Conservation (phyloP, 495 filamentous ascomycete species). For the Friedmanniomyces simplex region DNA sequence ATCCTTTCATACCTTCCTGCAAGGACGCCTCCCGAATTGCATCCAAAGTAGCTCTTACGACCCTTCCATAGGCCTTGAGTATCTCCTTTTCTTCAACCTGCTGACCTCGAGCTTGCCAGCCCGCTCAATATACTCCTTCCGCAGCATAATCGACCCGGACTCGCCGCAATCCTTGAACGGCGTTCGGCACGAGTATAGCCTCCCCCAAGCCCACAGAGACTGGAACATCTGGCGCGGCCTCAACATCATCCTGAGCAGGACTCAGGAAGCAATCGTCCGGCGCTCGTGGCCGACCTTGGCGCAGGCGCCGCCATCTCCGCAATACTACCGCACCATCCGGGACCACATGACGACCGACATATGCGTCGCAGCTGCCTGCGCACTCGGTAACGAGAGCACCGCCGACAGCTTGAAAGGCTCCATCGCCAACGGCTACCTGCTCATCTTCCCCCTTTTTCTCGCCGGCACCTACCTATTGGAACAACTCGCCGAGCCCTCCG, state of each 20-base stretch:
- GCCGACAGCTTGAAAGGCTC: neutral
- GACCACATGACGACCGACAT: conserved; percentile 8
- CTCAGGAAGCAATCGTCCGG: conserved; percentile 10
- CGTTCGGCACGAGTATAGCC: conserved; percentile 1
- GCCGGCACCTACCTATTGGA: conserved; percentile 13
- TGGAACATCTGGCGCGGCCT: conserved; percentile 15
- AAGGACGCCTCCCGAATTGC: too few species aligned
- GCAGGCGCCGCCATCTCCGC: neutral
- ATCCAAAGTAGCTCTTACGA: too few species aligned
- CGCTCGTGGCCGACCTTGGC: conserved; percentile 14
- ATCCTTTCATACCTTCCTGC: neutral
- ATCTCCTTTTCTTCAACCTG: too few species aligned
- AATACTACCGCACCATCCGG: conserved; percentile 7
- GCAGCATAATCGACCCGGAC: neutral
- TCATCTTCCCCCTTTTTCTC: conserved; percentile 2
- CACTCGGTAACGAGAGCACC: conserved; percentile 3
- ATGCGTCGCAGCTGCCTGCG: conserved; percentile 3
- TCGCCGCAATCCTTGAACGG: conserved; percentile 3
- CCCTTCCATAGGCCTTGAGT: too few species aligned
- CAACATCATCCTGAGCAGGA: conserved; percentile 5
- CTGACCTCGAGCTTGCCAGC: too few species aligned
- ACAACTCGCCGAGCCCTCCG: neutral
- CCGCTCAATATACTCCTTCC: too few species aligned
- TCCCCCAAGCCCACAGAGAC: neutral
- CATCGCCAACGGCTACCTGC: neutral